Percentiles rank a stretch among this genome's conserved stretches.
phyloP scores from a whole-genome alignment of 1,284 basidiomycete genomes.

The Cystobasidium sp. region DNA sequence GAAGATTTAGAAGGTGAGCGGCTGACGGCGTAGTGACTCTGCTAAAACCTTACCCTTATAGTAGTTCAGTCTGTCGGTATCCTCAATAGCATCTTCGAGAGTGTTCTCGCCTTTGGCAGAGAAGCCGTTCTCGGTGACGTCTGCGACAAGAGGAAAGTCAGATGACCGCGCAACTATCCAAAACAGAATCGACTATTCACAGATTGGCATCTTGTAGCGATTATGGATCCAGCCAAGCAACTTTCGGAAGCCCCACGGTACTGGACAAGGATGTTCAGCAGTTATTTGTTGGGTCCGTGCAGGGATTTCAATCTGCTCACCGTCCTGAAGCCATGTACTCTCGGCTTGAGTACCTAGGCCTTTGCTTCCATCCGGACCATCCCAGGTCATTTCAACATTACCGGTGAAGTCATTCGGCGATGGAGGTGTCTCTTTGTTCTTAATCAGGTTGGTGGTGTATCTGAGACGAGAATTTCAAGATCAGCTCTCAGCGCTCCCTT shows the following conservation, averaged over 20 bases:
- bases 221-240: conserved; percentile 65
- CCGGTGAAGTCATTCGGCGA: conserved; percentile 71
- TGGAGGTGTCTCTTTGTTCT: conserved; percentile 60
- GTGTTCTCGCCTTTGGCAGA: conserved; percentile 69
- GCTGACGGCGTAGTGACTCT: too few species aligned
- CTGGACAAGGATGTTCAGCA: conserved; percentile 64
- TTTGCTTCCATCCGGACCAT: conserved; percentile 67
- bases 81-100: conserved; percentile 67
- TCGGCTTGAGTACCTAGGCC: conserved; percentile 69
- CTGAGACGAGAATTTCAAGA: not conserved
- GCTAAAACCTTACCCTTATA: conserved; percentile 58
- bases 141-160: not conserved
- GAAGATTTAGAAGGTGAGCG: too few species aligned
- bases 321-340: conserved; percentile 68
- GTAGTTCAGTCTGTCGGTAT: conserved; percentile 70
- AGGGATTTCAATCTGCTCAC: too few species aligned
- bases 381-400: conserved; percentile 67
- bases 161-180: too few species aligned
- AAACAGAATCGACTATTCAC: conserved; percentile 56
- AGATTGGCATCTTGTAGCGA: conserved; percentile 71
- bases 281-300: too few species aligned
- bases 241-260: conserved; percentile 58
- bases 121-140: conserved; percentile 73
- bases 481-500: not conserved
- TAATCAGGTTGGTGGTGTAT: conserved; percentile 72